Conservation (phyloP, 176 grass and related monocot species). For the Carex littledalei region DNA sequence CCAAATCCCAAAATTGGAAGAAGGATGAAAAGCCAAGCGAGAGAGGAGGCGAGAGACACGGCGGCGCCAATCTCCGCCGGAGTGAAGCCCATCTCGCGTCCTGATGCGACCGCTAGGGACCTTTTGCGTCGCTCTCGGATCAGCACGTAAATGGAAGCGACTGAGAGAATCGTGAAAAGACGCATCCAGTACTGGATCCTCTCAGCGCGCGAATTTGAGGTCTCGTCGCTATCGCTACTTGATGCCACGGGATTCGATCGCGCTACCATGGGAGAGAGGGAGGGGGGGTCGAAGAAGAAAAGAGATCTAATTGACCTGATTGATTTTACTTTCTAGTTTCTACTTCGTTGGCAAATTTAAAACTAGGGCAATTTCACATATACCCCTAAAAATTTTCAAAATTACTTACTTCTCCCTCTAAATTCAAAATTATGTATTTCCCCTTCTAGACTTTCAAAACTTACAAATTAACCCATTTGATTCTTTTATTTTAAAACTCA, state of each 20-base stretch:
- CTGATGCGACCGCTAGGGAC: background rate
- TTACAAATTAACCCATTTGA: too few relatives aligned
- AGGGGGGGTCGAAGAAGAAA: background rate
- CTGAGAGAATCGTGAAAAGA: constrained; percentile 17
- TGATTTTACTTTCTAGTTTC: background rate
- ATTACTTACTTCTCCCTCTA: too few relatives aligned
- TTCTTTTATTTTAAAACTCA: too few relatives aligned
- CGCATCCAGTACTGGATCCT: constrained; percentile 17
- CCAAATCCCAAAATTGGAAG: background rate
- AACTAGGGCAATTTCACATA: too few relatives aligned
- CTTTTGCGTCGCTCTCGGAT: background rate
- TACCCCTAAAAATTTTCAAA: too few relatives aligned
- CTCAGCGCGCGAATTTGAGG: background rate
- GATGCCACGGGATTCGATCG: background rate
- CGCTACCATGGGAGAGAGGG: background rate
- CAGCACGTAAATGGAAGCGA: constrained; percentile 30
- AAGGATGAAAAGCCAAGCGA: constrained; percentile 22
- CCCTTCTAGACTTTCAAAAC: too few relatives aligned
- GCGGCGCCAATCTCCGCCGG: constrained; percentile 23
- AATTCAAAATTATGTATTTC: too few relatives aligned
- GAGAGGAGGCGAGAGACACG: constrained; percentile 8
- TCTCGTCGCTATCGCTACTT: background rate
- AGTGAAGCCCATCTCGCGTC: background rate
- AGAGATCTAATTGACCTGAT: background rate
- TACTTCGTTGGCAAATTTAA: too few relatives aligned